Percentiles rank a stretch among this genome's conserved stretches.
These are phyloP conservation scores for Sporothrix variecibatus DNA, from an alignment of 2,329 filamentous ascomycete genomes.

Conservation along the genomic window DNA sequence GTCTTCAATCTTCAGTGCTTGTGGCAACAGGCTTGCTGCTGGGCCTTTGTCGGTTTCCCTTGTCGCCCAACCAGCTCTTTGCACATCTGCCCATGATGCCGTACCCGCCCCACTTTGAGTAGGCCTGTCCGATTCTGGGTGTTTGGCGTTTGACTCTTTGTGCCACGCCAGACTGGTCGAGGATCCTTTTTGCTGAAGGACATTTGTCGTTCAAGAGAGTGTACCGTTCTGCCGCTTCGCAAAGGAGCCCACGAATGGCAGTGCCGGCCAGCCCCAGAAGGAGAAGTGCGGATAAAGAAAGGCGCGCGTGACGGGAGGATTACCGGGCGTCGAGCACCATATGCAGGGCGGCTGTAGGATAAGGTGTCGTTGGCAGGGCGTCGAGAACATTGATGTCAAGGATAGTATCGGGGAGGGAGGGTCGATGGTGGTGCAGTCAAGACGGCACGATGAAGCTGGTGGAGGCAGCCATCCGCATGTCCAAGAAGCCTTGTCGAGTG, in stretches of 20 bases:
- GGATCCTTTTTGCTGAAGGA: constrained; percentile 42
- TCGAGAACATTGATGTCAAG: constrained; percentile 56
- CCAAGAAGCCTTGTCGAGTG: neutral
- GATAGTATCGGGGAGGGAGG: constrained; percentile 43
- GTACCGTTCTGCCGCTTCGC: constrained; percentile 41
- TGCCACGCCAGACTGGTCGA: constrained; percentile 53
- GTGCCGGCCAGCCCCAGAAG: constrained; percentile 26
- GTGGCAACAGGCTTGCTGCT: constrained; percentile 35
- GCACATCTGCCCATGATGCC: constrained; percentile 52
- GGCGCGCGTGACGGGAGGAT: constrained; percentile 27
- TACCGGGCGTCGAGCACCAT: constrained; percentile 30
- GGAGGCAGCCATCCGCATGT: constrained; percentile 23
- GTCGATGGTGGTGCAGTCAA: neutral
- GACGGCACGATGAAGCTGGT: constrained; percentile 28
- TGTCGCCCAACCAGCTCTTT: constrained; percentile 43
- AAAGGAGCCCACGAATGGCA: constrained; percentile 21
- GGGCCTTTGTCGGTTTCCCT: constrained; percentile 42
- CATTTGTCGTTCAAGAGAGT: constrained; percentile 40
- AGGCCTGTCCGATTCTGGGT: constrained; percentile 46
- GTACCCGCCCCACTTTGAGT: constrained; percentile 38
- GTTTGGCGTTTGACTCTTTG: constrained; percentile 44
- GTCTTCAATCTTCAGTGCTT: constrained; percentile 51
- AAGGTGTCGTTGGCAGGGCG: constrained; percentile 39
- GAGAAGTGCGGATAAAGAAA: constrained; percentile 29
- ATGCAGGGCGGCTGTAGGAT: constrained; percentile 49